phyloP scores from a whole-genome alignment of 2,329 filamentous ascomycete genomes.

The Alternaria dauci region DNA sequence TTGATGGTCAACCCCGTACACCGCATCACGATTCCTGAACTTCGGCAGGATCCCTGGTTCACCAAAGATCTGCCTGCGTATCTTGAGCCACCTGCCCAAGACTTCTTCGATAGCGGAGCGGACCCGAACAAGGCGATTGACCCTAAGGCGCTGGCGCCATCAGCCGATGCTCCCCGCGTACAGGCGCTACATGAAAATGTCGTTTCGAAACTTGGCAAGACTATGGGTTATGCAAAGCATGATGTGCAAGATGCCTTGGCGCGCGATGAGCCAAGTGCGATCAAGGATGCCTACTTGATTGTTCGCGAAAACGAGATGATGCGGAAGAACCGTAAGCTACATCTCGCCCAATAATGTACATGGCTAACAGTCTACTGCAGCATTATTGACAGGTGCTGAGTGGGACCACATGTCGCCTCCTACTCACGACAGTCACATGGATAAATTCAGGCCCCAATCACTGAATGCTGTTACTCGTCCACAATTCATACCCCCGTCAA shows the following conservation, averaged over 20 bases:
- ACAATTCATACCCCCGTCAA: slow-evolving; percentile 37
- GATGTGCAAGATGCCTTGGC: slow-evolving; percentile 95
- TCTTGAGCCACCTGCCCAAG: slow-evolving; percentile 84
- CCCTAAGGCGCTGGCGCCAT: slow-evolving; percentile 79
- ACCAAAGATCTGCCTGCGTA: slow-evolving; percentile 85
- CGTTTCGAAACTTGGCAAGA: slow-evolving; percentile 94
- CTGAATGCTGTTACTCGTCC: slow-evolving; percentile 45
- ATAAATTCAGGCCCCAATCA: slow-evolving; percentile 44
- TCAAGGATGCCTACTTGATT: slow-evolving; percentile 99
- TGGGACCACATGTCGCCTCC: slow-evolving; percentile 66
- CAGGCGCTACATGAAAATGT: slow-evolving; percentile 92
- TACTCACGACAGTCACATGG: slow-evolving; percentile 54
- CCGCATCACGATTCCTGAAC: slow-evolving; percentile 91
- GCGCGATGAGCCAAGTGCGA: slow-evolving; percentile 92
- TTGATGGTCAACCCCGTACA: slow-evolving; percentile 94
- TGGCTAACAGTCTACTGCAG: slow-evolving; percentile 47
- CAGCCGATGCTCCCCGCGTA: slow-evolving; percentile 74
- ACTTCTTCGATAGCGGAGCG: slow-evolving; percentile 92
- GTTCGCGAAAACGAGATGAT: slow-evolving; percentile 97
- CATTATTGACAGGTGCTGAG: slow-evolving; percentile 63
- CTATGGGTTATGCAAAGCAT: slow-evolving; percentile 94
- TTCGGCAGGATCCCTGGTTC: slow-evolving; percentile 94
- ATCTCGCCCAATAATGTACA: not conserved
- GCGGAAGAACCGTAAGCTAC: slow-evolving; percentile 84
- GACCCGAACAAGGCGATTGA: slow-evolving; percentile 92